Evolutionary conservation across 495 filamentous ascomycete species (phyloP).

Genomic region (Daldinia caldariorum): DNA sequence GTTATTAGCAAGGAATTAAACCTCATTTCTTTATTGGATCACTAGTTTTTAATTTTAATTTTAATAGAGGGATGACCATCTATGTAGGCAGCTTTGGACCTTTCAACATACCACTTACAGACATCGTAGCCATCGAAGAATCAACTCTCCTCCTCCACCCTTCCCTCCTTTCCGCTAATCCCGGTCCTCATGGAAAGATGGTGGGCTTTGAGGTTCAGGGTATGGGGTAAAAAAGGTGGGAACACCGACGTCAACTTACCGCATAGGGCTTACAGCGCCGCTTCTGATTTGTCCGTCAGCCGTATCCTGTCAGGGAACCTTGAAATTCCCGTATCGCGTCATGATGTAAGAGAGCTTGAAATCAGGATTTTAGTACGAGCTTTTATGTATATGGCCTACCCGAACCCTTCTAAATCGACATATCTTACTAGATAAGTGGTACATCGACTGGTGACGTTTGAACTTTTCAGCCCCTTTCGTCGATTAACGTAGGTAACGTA

Average conservation of each 20-base stretch:
- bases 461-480: conserved; percentile 26
- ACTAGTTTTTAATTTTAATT: too few species aligned
- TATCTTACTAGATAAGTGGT: conserved; percentile 3
- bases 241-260: conserved; percentile 41
- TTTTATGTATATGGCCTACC: conserved; percentile 11
- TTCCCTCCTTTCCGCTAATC: neutral
- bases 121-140: too few species aligned
- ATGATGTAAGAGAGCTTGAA: conserved; percentile 41
- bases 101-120: too few species aligned
- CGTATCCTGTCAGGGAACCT: conserved; percentile 7
- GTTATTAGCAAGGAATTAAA: too few species aligned
- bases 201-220: neutral
- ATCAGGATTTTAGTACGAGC: conserved; percentile 37
- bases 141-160: too few species aligned
- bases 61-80: too few species aligned
- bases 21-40: too few species aligned
- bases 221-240: conserved; percentile 23
- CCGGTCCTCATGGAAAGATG: neutral
- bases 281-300: conserved; percentile 33
- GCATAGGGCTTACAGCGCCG: conserved; percentile 30
- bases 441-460: conserved; percentile 39
- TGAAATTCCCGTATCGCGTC: conserved; percentile 19
- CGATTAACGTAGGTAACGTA: conserved; percentile 36
- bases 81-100: too few species aligned
- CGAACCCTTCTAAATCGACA: conserved; percentile 2